Base-by-base conservation (phyloP, 768 basidiomycete species). In the Thelephora aurantiotincta region DNA sequence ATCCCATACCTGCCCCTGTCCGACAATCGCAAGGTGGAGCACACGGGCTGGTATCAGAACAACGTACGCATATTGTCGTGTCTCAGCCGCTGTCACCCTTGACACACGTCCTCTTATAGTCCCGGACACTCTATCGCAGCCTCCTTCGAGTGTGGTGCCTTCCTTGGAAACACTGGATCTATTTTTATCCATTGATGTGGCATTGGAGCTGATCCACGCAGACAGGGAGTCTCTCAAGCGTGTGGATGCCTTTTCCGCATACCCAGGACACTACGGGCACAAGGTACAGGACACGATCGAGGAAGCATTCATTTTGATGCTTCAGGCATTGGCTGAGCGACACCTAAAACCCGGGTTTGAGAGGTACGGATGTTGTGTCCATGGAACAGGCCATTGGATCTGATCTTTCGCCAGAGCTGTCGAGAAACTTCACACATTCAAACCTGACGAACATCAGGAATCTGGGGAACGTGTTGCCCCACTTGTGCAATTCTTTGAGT, bases 401-500 rank as follows among this genome's bases (percentile, higher is more conserved):
- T 30, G 26, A 18, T 46, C 13, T 46, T 43, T 13, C 19, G 30
- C 19, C 50, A 94, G 91, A 48, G 96, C 96, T 5, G 88, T 79
- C 2, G 77, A 84, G 42, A 82, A 89, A 54, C 97, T 98, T 92
- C 73, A 70, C 41, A 66, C 72, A n/a, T 98, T 94, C 59, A 81
- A 80, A 58, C 92, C 96, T 0, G 80, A 82, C 0, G 91, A 93
- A 51, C 88, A 88, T 55, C 73, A 82, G 45, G 82, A 77, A 45
- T 80, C 80, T 34, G 22, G 22, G 2, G 78, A 78, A 19, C 82
- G 78, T 53, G 93, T 98, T 2, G 91, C 93, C 1, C 96, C 96
- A 0, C 65, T 99, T 2, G 67, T 97, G 35, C 93, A 98, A 60
- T 98, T 98, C 66, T 97, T 99, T 54, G 94, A 98, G 67, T 70